Percentiles rank a stretch among this genome's conserved stretches.
Evolutionary conservation across 352 stramenopile species (phyloP).

Genomic region (Pythium myriotylum): DNA sequence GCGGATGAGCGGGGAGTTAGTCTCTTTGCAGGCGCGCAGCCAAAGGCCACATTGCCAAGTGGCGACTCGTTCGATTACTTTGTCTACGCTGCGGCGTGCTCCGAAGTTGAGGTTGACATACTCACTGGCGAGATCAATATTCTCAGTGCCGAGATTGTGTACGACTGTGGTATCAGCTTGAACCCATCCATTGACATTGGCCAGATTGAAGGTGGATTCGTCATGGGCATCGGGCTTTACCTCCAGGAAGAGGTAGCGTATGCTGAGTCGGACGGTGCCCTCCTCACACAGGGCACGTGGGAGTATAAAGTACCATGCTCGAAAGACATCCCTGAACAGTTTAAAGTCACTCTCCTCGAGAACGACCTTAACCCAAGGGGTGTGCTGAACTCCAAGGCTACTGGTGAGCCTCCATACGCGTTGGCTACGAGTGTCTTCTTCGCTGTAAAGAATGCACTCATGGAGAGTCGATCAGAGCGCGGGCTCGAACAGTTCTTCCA

Average conservation of each 20-base stretch:
- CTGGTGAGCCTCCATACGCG: constrained; percentile 48
- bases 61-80: constrained; percentile 42
- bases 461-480: constrained; percentile 37
- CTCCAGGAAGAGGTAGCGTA: constrained; percentile 50
- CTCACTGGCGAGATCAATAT: constrained; percentile 58
- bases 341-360: constrained; percentile 50
- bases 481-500: constrained; percentile 38
- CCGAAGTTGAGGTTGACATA: constrained; percentile 58
- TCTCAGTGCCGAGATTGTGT: constrained; percentile 40
- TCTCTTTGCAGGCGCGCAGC: constrained; percentile 34
- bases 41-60: constrained; percentile 5
- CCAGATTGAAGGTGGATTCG: constrained; percentile 63
- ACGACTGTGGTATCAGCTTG: constrained; percentile 56
- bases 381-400: constrained; percentile 50
- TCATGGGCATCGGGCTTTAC: constrained; percentile 59
- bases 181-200: constrained; percentile 62
- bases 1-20: constrained; percentile 30
- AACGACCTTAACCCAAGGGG: constrained; percentile 33
- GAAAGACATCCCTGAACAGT: constrained; percentile 43
- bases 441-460: constrained; percentile 41
- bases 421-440: constrained; percentile 46
- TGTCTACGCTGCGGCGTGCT: constrained; percentile 46
- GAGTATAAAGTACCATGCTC: constrained; percentile 53
- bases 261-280: constrained; percentile 15
- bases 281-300: constrained; percentile 52